Percentiles rank a stretch among this genome's conserved stretches.
Conservation (phyloP, 1,284 basidiomycete genomes). For the Tylopilus orsonianus region DNA sequence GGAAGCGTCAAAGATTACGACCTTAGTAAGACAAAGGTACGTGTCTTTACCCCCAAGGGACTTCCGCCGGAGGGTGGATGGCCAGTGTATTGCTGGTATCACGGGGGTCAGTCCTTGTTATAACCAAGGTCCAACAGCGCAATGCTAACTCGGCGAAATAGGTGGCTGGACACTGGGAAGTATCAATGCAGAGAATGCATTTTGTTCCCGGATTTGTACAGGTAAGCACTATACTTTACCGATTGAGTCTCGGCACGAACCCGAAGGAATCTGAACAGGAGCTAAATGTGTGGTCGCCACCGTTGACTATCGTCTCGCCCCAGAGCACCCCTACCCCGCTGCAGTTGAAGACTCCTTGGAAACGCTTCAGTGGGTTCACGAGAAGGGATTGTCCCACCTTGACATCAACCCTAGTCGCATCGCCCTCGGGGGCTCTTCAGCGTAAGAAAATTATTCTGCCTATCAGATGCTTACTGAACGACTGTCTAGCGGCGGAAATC, state of each 20-base stretch:
- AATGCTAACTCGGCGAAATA: constrained; percentile 17
- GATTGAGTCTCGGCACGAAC: not conserved
- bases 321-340: constrained; percentile 58
- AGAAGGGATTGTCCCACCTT: constrained; percentile 39
- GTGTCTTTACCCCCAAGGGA: constrained; percentile 49
- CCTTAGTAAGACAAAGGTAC: constrained; percentile 39
- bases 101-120: constrained; percentile 39
- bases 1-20: constrained; percentile 41
- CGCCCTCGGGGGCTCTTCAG: constrained; percentile 56
- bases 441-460: constrained; percentile 32
- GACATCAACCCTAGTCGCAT: constrained; percentile 41
- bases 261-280: constrained; percentile 17
- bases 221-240: constrained; percentile 10
- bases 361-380: constrained; percentile 49
- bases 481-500: constrained; percentile 48
- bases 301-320: constrained; percentile 60
- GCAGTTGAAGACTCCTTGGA: constrained; percentile 59
- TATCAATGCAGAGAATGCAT: constrained; percentile 37
- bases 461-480: constrained; percentile 1
- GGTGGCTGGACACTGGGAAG: constrained; percentile 54
- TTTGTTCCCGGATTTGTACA: constrained; percentile 33
- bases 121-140: not conserved
- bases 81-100: constrained; percentile 50
- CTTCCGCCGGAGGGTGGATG: constrained; percentile 38
- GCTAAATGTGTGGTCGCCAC: constrained; percentile 47